Evolutionary conservation across 1,284 basidiomycete species (phyloP), one percentile per base, ranked within the genome.

Genomic region (Ceratobasidium sp.): DNA sequence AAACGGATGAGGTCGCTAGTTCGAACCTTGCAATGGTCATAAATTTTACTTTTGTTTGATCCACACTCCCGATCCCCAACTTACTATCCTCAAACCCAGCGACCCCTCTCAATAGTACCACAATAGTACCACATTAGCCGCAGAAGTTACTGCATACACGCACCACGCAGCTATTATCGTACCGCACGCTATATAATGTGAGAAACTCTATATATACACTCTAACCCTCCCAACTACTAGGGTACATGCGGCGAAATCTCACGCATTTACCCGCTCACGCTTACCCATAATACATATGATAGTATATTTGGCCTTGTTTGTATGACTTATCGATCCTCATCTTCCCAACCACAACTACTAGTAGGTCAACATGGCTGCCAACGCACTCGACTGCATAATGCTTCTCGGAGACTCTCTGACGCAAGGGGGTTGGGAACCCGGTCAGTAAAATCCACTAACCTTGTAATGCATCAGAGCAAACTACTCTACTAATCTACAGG

Each of bases 361-460:
- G 9, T 30, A 11, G 33, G 33, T 44, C 29, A 72, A 53, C 19
- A 89, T 89, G 87, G 80, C 84, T 11, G 83, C 83, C 1, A 77
- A 78, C 69, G 78, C 83, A 19, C 83, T 87, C 70, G 87, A 90
- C 75, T 79, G 78, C 4, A 83, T 91, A 68, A 81, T 91, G 78
- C 83, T 90, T 21, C 83, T 92, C 60, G 90, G 90, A 11, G 90
- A 92, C 75, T 91, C 89, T 1, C 64, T 75, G 11, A 75, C 74
- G 13, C 73, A 74, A 75, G 81, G 80, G 25, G 82, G 80, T 25
- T 90, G 85, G 83, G 82, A 82, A 39, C 77, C 77, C 39, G 78
- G 80, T 64, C 39, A 41, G 60, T 36, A 11, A 36, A 73, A 88
- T 8, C n/a, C n/a, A n/a, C 21, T 68, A 19, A 64, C 36, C 14